These are phyloP conservation scores for Mycena capillaripes DNA, from an alignment of 768 basidiomycete species.

Conservation along the genomic window DNA sequence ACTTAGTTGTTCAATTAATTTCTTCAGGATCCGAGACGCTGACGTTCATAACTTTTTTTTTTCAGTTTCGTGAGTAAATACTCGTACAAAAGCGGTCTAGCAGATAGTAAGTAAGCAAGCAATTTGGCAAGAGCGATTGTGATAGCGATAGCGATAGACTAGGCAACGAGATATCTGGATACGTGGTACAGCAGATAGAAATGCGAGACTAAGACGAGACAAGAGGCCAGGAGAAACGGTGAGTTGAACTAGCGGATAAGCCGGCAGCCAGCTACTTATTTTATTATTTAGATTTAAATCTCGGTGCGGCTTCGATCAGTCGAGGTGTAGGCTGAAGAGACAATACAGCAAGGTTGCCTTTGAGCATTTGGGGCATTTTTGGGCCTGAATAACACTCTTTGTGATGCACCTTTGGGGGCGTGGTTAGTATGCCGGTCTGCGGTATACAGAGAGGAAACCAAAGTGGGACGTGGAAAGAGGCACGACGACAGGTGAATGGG, in stretches of 20 bases:
- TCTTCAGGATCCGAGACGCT: too few species aligned
- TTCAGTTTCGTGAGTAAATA: background rate
- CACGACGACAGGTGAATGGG: too few species aligned
- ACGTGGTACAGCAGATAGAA: background rate
- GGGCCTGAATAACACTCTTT: slow-evolving; percentile 58
- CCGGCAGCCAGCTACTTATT: background rate
- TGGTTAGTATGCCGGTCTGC: slow-evolving; percentile 8
- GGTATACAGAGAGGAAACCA: too few species aligned
- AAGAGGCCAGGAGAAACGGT: background rate
- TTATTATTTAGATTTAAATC: too few species aligned
- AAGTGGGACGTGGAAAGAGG: too few species aligned
- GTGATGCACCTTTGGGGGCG: slow-evolving; percentile 63
- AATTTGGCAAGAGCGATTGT: background rate
- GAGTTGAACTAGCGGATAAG: background rate
- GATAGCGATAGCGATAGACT: background rate
- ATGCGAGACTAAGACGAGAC: background rate
- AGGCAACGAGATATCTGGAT: background rate
- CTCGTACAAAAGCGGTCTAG: background rate
- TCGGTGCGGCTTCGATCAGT: slow-evolving; percentile 4
- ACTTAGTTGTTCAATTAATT: too few species aligned
- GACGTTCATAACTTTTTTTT: too few species aligned
- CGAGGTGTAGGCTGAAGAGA: slow-evolving; percentile 65
- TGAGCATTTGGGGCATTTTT: slow-evolving; percentile 67
- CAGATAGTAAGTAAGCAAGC: background rate
- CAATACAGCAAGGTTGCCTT: slow-evolving; percentile 67